Evolutionary conservation across 331 rosid genomes (phyloP), one percentile per base, ranked within the genome.

Genomic region (Rosa hybrid): DNA sequence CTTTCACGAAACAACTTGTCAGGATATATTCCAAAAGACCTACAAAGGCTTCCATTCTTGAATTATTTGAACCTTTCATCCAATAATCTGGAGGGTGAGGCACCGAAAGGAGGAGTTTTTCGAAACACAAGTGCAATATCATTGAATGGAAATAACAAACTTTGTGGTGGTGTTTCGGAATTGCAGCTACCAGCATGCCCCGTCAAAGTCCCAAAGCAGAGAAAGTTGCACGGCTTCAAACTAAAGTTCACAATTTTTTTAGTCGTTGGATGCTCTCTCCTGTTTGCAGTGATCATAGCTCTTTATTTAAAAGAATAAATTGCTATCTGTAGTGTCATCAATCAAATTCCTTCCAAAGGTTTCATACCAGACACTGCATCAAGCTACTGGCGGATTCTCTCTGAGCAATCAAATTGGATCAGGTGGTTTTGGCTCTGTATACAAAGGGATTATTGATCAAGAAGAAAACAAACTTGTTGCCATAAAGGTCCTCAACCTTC

Each of bases 401-500:
- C 56, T 75, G 0, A 63, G 17, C 38, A 81, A 74, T 57, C 60
- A 81, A 71, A 74, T 88, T 68, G 88, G 90, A 1, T 72, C 74
- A 4, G 83, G 84, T 8, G 27, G 75, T 60, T 68, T 59, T 39
- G 84, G 85, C 27, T 65, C 9, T 13, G 80, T 83, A 2, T 83
- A 86, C 53, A 79, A 83, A 20, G 88, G 78, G 41, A 68, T 8
- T 41, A 12, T 74, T 2, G 76, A 64, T 7, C 12, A 38, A 0
- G 60, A 53, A 49, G 80, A 79, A 59, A 82, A 20, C 48, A 65
- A 7, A 4, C 0, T 0, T 8, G 74, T 84, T 74, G 90, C 90
- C 25, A 80, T 90, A 57, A 90, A 90, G 82, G 83, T 90, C 41
- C 60, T 90, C 42, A 81, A 82, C 79, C 77, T 87, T 78, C 80